Evolutionary conservation across 2,329 filamentous ascomycete species (phyloP).

Genomic region (Pleomassaria siparia): DNA sequence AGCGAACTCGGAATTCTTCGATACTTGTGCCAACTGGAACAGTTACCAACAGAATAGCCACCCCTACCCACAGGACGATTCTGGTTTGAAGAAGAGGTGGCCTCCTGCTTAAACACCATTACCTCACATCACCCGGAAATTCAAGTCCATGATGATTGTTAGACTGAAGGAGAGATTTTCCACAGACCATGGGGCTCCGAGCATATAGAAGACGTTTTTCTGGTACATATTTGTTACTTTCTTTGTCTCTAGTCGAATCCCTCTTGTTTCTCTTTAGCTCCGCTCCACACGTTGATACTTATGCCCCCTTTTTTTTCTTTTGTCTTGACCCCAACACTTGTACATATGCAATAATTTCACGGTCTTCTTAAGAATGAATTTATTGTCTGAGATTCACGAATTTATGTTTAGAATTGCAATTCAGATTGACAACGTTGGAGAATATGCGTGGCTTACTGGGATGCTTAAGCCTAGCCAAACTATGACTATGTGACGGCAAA

Average conservation of each 20-base stretch:
- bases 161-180: neutral
- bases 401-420: too few species aligned
- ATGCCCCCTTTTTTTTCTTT: neutral
- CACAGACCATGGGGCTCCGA: neutral
- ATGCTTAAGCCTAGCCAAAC: neutral
- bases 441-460: neutral
- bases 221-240: neutral
- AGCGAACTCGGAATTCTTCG: slow-evolving; percentile 24
- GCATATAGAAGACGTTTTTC: neutral
- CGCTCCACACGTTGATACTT: neutral
- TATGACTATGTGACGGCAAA: too few species aligned
- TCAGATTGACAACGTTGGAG: neutral
- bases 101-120: slow-evolving; percentile 12
- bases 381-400: neutral
- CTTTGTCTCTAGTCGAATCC: neutral
- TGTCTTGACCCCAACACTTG: neutral
- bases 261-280: neutral
- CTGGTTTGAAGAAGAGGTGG: slow-evolving; percentile 41
- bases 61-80: slow-evolving; percentile 43
- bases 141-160: neutral
- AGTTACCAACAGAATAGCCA: slow-evolving; percentile 34
- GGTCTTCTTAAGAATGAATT: neutral
- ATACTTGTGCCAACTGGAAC: slow-evolving; percentile 30
- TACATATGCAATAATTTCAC: neutral
- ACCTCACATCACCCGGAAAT: neutral